These are phyloP conservation scores for Knufia fluminis DNA, from an alignment of 2,329 filamentous ascomycete genomes.

Conservation along the genomic window DNA sequence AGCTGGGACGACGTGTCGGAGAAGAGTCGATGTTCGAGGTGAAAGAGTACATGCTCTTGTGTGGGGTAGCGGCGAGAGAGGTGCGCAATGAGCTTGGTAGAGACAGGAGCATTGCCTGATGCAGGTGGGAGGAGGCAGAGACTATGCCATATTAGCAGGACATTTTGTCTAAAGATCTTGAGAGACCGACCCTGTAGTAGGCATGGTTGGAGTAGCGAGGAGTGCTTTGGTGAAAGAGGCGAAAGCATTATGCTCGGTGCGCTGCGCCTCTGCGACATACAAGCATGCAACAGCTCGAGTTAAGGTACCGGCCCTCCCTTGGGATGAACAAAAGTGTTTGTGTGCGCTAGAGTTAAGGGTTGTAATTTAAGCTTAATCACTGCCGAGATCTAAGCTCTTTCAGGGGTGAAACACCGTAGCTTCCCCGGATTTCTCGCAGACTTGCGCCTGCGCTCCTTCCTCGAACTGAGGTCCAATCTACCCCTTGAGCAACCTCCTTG, in stretches of 20 bases:
- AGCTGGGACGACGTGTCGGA: conserved; percentile 22
- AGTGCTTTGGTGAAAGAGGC: neutral
- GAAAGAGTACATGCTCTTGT: conserved; percentile 17
- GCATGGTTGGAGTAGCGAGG: neutral
- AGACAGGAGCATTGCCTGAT: conserved; percentile 14
- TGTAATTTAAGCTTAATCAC: neutral
- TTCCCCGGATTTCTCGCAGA: neutral
- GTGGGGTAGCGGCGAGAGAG: conserved; percentile 19
- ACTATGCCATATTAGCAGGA: conserved; percentile 5
- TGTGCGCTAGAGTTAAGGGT: neutral
- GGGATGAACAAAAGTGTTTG: neutral
- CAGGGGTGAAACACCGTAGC: neutral
- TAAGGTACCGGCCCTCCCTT: no score
- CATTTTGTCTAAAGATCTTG: neutral
- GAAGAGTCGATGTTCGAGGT: conserved; percentile 21
- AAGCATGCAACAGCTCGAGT: no score
- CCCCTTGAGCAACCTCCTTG: neutral
- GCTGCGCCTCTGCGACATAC: neutral
- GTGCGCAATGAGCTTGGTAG: conserved; percentile 17
- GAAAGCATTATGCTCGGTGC: neutral
- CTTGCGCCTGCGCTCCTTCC: no score
- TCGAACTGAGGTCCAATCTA: no score
- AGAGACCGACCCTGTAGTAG: conserved; percentile 3
- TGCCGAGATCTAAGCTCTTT: neutral
- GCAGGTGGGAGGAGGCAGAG: conserved; percentile 17